Evolutionary conservation across 768 basidiomycete genomes (phyloP).

Genomic region (Lactarius akahatsu): DNA sequence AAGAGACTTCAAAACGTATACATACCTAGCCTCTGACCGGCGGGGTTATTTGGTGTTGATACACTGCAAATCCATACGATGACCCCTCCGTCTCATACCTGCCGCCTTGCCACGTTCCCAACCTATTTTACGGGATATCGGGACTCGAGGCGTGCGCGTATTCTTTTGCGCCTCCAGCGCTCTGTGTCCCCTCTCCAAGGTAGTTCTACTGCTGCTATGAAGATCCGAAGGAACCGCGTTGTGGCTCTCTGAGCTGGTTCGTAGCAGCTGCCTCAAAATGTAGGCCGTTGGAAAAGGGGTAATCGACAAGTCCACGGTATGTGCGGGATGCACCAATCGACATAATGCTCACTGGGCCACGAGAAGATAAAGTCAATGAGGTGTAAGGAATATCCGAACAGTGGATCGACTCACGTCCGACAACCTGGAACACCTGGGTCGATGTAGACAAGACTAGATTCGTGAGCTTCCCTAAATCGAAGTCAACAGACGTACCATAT

Average conservation of each 20-base stretch:
- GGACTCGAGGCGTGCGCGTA: background rate
- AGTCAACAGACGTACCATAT: conserved; percentile 3
- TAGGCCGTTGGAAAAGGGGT: background rate
- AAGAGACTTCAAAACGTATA: background rate
- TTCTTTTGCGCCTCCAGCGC: background rate
- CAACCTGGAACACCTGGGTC: background rate
- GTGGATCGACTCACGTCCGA: background rate
- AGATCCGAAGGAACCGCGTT: background rate
- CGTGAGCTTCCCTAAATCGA: background rate
- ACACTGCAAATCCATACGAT: background rate
- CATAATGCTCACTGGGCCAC: background rate
- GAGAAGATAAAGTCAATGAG: background rate
- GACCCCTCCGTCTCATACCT: background rate
- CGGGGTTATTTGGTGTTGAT: background rate
- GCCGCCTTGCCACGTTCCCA: background rate
- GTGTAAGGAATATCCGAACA: background rate
- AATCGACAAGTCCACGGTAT: background rate
- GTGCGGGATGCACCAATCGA: background rate
- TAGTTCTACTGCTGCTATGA: background rate
- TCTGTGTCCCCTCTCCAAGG: background rate
- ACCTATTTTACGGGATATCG: background rate
- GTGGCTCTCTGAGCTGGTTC: background rate
- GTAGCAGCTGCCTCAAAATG: background rate
- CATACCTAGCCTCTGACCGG: background rate
- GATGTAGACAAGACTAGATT: background rate